phyloP scores from a whole-genome alignment of 2,329 filamentous ascomycete genomes.

The Phyllosticta capitalensis region DNA sequence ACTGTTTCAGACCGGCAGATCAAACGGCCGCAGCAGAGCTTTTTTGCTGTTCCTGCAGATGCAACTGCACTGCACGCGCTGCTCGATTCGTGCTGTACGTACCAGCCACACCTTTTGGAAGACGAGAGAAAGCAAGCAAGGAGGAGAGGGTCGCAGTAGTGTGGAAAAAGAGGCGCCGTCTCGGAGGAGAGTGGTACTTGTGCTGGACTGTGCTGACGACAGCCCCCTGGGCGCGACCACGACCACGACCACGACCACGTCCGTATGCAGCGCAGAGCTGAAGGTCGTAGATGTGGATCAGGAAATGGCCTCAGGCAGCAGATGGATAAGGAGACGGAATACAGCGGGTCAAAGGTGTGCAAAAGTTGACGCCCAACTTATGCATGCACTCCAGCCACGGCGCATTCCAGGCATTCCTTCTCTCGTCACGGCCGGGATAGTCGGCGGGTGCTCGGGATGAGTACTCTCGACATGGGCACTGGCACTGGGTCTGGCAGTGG shows the following conservation, averaged over 20 bases:
- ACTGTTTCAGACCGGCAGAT: conserved; percentile 9
- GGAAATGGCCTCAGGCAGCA: too few species aligned
- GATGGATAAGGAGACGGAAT: too few species aligned
- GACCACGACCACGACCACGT: too few species aligned
- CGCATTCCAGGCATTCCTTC: not conserved
- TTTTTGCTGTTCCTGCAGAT: conserved; percentile 1
- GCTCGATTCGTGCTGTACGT: conserved; percentile 1
- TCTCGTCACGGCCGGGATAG: not conserved
- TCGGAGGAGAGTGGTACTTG: too few species aligned
- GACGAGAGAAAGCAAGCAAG: not conserved
- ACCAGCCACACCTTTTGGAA: not conserved
- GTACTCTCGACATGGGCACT: too few species aligned
- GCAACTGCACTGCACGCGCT: conserved; percentile 8
- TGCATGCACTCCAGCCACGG: not conserved
- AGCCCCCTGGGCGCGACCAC: too few species aligned
- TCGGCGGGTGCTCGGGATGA: not conserved
- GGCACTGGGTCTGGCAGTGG: not conserved
- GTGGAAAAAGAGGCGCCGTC: too few species aligned
- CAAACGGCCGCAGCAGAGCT: conserved; percentile 5
- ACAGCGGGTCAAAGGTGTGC: not conserved
- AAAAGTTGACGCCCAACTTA: not conserved
- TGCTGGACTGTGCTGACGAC: too few species aligned
- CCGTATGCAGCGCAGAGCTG: too few species aligned
- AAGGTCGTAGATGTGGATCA: too few species aligned
- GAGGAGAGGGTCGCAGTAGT: not conserved